Evolutionary conservation across 2,329 filamentous ascomycete species (phyloP).

Genomic region (Fusarium pininemorale): DNA sequence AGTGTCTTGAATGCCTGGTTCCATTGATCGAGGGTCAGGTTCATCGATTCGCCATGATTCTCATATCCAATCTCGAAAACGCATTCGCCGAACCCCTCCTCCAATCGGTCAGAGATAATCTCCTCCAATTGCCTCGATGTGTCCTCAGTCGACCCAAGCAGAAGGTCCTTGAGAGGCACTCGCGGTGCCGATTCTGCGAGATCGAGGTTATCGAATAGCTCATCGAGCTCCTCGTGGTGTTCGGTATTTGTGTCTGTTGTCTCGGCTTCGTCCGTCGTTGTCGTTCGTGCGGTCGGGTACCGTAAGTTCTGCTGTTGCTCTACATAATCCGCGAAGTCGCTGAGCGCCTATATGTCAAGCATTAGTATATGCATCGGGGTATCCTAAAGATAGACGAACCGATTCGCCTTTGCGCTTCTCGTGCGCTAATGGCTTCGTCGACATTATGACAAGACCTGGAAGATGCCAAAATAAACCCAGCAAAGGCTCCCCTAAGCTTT

Average conservation of each 20-base stretch:
- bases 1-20: slow-evolving; percentile 74
- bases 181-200: slow-evolving; percentile 74
- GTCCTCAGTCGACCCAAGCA: slow-evolving; percentile 71
- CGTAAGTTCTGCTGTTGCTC: slow-evolving; percentile 88
- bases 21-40: slow-evolving; percentile 79
- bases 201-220: slow-evolving; percentile 90
- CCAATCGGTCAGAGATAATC: slow-evolving; percentile 73
- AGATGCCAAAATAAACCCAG: not conserved
- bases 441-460: slow-evolving; percentile 54
- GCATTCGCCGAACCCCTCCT: slow-evolving; percentile 87
- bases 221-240: slow-evolving; percentile 83
- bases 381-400: slow-evolving; percentile 57
- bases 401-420: slow-evolving; percentile 89
- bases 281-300: slow-evolving; percentile 57
- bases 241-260: slow-evolving; percentile 54
- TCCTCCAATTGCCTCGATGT: slow-evolving; percentile 70
- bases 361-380: slow-evolving; percentile 5
- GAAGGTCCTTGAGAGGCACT: slow-evolving; percentile 77
- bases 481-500: not conserved
- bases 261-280: slow-evolving; percentile 41
- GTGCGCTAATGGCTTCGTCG: slow-evolving; percentile 72
- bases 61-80: slow-evolving; percentile 94
- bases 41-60: slow-evolving; percentile 87
- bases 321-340: slow-evolving; percentile 97
- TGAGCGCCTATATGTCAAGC: slow-evolving; percentile 69